A percentile compares a stretch with the other conserved stretches of the same genome.
Evolutionary conservation across 768 basidiomycete species (phyloP).

Genomic region (Pleurotus tuber-regium): DNA sequence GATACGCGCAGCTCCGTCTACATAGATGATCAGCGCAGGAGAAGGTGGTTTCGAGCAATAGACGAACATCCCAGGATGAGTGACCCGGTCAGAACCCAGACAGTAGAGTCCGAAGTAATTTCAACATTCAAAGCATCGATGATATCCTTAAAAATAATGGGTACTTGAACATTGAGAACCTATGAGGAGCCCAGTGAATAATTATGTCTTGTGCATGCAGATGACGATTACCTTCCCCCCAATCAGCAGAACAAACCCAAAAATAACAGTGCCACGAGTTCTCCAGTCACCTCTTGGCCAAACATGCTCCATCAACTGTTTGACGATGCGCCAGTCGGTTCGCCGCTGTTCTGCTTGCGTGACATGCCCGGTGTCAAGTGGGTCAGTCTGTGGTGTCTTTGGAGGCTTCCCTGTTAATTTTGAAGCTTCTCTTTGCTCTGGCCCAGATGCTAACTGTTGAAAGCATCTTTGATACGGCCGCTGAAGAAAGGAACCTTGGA

Average conservation of each 20-base stretch:
- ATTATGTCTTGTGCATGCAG: background rate
- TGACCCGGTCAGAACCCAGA: conserved; percentile 90
- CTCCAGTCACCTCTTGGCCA: conserved; percentile 90
- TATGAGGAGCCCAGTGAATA: conserved; percentile 24
- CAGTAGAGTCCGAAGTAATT: conserved; percentile 69
- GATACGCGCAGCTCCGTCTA: conserved; percentile 90
- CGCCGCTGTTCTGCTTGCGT: conserved; percentile 52
- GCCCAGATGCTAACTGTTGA: conserved; percentile 1
- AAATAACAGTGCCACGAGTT: conserved; percentile 76
- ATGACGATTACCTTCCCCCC: conserved; percentile 69
- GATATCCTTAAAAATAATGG: conserved; percentile 88
- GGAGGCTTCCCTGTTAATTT: conserved; percentile 8
- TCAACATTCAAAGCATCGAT: conserved; percentile 89
- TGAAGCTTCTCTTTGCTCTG: background rate
- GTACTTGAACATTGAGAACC: conserved; percentile 98
- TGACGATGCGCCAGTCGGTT: conserved; percentile 87
- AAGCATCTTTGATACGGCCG: background rate
- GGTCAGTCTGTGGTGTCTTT: conserved; percentile 6
- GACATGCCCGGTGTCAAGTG: conserved; percentile 18
- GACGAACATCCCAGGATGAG: conserved; percentile 87
- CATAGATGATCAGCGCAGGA: conserved; percentile 4
- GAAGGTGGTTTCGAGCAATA: background rate
- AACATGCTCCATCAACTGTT: conserved; percentile 79
- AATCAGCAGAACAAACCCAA: conserved; percentile 79
- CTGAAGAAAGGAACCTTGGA: background rate